Evolutionary conservation across 208 protist genomes (phyloP).

Genomic region (Trypanosoma lewisi): DNA sequence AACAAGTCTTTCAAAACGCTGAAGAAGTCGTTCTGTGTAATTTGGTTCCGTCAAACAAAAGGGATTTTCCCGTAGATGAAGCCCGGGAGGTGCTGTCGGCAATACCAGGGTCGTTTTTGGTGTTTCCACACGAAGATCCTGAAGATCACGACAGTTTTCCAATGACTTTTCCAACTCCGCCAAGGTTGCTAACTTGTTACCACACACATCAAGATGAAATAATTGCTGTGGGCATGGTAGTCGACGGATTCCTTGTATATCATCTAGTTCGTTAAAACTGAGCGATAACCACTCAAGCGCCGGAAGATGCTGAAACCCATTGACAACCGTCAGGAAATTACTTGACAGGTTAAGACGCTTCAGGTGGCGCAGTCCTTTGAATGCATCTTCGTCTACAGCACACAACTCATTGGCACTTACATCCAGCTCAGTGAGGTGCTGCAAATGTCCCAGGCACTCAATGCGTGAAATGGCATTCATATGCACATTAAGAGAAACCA

Average conservation of each 20-base stretch:
- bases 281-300: constrained; percentile 69
- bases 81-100: constrained; percentile 14
- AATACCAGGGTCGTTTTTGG: constrained; percentile 17
- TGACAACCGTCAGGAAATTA: constrained; percentile 49
- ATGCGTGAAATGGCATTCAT: constrained; percentile 68
- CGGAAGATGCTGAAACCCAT: constrained; percentile 31
- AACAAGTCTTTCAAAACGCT: constrained; percentile 35
- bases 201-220: constrained; percentile 64
- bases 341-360: constrained; percentile 72
- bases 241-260: constrained; percentile 40
- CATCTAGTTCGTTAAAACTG: constrained; percentile 61
- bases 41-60: constrained; percentile 25
- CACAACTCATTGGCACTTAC: constrained; percentile 77
- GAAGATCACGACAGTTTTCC: constrained; percentile 36
- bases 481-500: constrained; percentile 69
- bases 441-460: constrained; percentile 38
- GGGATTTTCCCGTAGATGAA: constrained; percentile 38
- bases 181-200: constrained; percentile 48
- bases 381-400: constrained; percentile 33
- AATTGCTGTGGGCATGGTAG: constrained; percentile 46
- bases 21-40: constrained; percentile 44
- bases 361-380: constrained; percentile 44
- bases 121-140: constrained; percentile 54
- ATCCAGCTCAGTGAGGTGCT: constrained; percentile 66
- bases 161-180: constrained; percentile 38